Conservation (phyloP, 371 early-diverging fungal species). For the Mortierella sp. region DNA sequence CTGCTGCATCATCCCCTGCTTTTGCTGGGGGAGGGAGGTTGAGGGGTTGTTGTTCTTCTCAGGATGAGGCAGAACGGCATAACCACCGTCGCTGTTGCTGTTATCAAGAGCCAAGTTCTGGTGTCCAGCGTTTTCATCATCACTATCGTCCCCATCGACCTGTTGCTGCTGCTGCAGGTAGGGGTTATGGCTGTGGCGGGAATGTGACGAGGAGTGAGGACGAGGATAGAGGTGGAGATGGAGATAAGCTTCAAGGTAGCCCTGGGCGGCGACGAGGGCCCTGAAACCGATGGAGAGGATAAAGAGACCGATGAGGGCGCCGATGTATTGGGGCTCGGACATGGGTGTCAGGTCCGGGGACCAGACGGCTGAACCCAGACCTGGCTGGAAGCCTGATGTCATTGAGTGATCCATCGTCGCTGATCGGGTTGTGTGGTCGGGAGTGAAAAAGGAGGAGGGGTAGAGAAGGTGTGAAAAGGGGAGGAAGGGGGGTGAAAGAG, state of each 20-base stretch:
- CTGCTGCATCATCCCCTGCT: slow-evolving; percentile 2
- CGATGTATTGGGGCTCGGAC: slow-evolving; percentile 68
- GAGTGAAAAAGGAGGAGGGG: not conserved
- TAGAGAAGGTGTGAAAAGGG: not conserved
- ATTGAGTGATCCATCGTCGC: slow-evolving; percentile 32
- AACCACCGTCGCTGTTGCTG: not conserved
- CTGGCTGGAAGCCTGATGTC: slow-evolving; percentile 30
- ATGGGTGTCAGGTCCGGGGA: slow-evolving; percentile 36
- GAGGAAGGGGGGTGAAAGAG: not conserved
- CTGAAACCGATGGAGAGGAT: slow-evolving; percentile 65
- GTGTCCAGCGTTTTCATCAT: not conserved
- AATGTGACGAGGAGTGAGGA: slow-evolving; percentile 7
- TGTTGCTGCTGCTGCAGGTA: not conserved
- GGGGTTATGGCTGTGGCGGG: not conserved
- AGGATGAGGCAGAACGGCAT: too few relatives aligned
- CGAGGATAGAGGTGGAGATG: slow-evolving; percentile 55
- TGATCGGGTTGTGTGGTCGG: not conserved
- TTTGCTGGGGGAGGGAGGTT: not conserved
- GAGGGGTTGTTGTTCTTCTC: not conserved
- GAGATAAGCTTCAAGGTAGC: slow-evolving; percentile 61
- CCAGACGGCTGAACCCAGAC: slow-evolving; percentile 43
- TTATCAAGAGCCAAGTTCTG: not conserved
- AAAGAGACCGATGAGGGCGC: slow-evolving; percentile 69
- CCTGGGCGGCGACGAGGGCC: slow-evolving; percentile 64
- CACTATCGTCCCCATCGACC: not conserved